These are phyloP conservation scores for Terfezia boudieri DNA, from an alignment of 495 filamentous ascomycete species.

Conservation along the genomic window DNA sequence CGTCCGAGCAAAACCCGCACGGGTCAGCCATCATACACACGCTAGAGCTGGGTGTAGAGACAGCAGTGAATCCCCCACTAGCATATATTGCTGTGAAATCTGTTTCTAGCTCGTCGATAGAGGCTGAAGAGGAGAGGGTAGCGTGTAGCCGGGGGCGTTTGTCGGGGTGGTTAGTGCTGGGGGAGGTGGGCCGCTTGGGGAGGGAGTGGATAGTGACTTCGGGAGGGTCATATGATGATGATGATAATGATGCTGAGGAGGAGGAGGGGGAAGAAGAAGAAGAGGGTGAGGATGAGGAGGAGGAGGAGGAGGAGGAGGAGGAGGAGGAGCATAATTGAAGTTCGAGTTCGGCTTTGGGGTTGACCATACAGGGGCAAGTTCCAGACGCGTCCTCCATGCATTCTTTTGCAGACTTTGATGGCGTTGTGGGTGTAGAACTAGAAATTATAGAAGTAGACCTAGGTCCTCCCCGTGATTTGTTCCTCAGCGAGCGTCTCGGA, in stretches of 20 bases:
- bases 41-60: constrained; percentile 11
- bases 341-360: background rate
- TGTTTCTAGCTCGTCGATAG: constrained; percentile 18
- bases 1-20: constrained; percentile 76
- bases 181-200: constrained; percentile 4
- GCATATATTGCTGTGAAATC: constrained; percentile 16
- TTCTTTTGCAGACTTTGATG: background rate
- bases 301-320: background rate
- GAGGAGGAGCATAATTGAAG: background rate
- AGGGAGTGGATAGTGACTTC: background rate
- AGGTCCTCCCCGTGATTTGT: background rate
- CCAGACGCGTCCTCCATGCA: background rate
- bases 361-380: background rate
- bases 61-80: background rate
- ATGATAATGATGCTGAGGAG: background rate
- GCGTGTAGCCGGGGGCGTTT: constrained; percentile 12
- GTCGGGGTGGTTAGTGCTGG: background rate
- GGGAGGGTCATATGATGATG: background rate
- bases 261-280: background rate
- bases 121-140: background rate
- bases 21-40: constrained; percentile 29
- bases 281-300: background rate
- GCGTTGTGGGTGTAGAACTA: too few relatives aligned
- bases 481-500: background rate
- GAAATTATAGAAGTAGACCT: too few relatives aligned